phyloP scores from a whole-genome alignment of 768 basidiomycete species.

The Lactarius pseudohatsudake region DNA sequence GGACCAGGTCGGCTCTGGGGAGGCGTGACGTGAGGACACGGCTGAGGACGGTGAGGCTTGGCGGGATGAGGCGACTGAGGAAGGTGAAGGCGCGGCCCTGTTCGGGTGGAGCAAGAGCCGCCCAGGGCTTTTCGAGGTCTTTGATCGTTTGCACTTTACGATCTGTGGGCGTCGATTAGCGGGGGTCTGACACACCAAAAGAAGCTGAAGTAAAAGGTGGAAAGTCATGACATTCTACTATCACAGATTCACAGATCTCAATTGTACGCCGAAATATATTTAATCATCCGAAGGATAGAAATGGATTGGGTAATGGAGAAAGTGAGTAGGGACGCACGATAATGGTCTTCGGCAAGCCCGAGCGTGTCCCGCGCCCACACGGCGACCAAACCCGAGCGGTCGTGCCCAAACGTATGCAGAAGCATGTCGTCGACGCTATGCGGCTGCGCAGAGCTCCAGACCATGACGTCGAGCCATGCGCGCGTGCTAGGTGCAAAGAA shows the following conservation, averaged over 20 bases:
- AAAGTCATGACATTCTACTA: slow-evolving; percentile 25
- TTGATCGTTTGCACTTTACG: slow-evolving; percentile 62
- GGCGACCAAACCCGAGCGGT: slow-evolving; percentile 47
- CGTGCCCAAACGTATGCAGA: slow-evolving; percentile 51
- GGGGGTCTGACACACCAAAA: slow-evolving; percentile 22
- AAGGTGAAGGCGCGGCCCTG: not conserved
- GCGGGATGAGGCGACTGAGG: not conserved
- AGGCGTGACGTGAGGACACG: not conserved
- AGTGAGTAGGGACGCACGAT: slow-evolving; percentile 53
- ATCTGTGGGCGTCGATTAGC: slow-evolving; percentile 22
- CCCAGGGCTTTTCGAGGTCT: slow-evolving; percentile 71
- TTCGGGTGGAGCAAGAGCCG: slow-evolving; percentile 34
- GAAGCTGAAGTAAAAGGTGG: slow-evolving; percentile 11
- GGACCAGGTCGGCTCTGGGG: not conserved
- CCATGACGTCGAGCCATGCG: slow-evolving; percentile 77
- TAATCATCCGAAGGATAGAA: slow-evolving; percentile 6
- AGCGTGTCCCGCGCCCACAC: slow-evolving; percentile 82
- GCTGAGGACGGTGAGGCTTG: not conserved
- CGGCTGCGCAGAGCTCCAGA: slow-evolving; percentile 87
- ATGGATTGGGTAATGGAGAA: not conserved
- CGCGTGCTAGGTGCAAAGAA: slow-evolving; percentile 60
- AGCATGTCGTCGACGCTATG: slow-evolving; percentile 80
- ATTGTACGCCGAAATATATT: too few relatives aligned
- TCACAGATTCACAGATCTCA: slow-evolving; percentile 7
- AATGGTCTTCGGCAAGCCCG: slow-evolving; percentile 59